Percentiles rank a stretch among this genome's conserved stretches.
Evolutionary conservation across 352 stramenopile species (phyloP).

Genomic region (Bremia lactucae): DNA sequence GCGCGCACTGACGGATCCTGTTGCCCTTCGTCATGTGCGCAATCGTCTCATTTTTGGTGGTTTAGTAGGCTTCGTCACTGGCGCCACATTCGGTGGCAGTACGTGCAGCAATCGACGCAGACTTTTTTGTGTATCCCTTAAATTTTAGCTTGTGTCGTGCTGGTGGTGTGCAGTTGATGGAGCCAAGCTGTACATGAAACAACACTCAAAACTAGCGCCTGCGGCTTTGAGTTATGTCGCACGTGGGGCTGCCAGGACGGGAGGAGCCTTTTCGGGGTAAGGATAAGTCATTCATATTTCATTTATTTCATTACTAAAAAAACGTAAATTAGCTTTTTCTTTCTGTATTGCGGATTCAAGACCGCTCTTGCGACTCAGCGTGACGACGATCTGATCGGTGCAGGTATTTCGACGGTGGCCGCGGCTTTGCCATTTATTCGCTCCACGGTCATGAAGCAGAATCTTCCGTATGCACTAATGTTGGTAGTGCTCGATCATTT

Average conservation of each 20-base stretch:
- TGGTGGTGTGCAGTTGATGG: conserved; percentile 37
- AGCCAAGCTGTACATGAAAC: conserved; percentile 48
- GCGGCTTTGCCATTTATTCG: conserved; percentile 49
- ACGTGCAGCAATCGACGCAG: conserved; percentile 11
- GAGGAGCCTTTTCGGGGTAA: conserved; percentile 51
- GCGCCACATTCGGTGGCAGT: conserved; percentile 68
- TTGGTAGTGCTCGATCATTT: conserved; percentile 72
- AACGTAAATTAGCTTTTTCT: conserved; percentile 53
- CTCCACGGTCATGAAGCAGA: conserved; percentile 56
- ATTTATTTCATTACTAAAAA: background rate
- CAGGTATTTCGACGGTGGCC: conserved; percentile 38
- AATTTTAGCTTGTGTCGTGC: background rate
- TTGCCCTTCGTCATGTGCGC: conserved; percentile 39
- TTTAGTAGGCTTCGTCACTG: conserved; percentile 68
- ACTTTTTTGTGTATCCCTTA: background rate
- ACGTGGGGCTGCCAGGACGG: conserved; percentile 41
- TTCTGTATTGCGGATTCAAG: conserved; percentile 66
- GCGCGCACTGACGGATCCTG: conserved; percentile 16
- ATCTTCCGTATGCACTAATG: conserved; percentile 67
- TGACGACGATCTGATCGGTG: conserved; percentile 46
- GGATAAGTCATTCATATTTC: background rate
- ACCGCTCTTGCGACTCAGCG: conserved; percentile 54
- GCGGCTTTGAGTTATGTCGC: conserved; percentile 33
- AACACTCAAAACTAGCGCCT: conserved; percentile 38
- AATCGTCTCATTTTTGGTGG: conserved; percentile 71